These are phyloP conservation scores for Populus euphratica DNA, from an alignment of 345 rosid species.

Conservation along the genomic window DNA sequence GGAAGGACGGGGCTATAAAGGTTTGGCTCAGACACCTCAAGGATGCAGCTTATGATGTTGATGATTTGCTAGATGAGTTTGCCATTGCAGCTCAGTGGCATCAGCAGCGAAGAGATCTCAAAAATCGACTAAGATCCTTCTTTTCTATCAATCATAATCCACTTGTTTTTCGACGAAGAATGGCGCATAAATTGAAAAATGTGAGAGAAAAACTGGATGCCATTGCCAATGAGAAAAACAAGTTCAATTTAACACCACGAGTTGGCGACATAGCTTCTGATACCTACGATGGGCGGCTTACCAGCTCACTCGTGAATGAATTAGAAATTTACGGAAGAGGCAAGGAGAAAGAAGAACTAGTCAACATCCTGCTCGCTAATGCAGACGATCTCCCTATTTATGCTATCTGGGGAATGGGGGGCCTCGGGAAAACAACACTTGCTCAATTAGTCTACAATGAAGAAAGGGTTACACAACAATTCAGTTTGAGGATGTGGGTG, in stretches of 20 bases:
- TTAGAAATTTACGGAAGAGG: conserved; percentile 1
- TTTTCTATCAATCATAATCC: not conserved
- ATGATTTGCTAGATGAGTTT: conserved; percentile 7
- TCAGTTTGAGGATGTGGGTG: conserved; percentile 4
- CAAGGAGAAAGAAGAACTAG: not conserved
- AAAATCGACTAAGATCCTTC: not conserved
- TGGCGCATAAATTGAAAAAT: not conserved
- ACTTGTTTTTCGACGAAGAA: not conserved
- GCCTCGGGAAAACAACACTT: not conserved
- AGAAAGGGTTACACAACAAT: not conserved
- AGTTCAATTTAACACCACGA: not conserved
- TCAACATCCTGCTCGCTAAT: not conserved
- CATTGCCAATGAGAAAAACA: not conserved
- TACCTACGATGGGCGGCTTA: not conserved
- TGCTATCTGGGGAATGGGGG: conserved; percentile 6
- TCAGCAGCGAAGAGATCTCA: not conserved
- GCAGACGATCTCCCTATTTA: not conserved
- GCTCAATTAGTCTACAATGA: conserved; percentile 4
- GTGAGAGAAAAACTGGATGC: conserved; percentile 3
- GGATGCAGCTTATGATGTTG: conserved; percentile 9
- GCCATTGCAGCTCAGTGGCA: not conserved
- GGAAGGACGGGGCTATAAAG: not conserved
- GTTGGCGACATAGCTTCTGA: not conserved
- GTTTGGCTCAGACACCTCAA: conserved; percentile 6
- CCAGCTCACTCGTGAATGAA: not conserved